Conservation (phyloP, 345 rosid species). For the Eucalyptus cloeziana region DNA sequence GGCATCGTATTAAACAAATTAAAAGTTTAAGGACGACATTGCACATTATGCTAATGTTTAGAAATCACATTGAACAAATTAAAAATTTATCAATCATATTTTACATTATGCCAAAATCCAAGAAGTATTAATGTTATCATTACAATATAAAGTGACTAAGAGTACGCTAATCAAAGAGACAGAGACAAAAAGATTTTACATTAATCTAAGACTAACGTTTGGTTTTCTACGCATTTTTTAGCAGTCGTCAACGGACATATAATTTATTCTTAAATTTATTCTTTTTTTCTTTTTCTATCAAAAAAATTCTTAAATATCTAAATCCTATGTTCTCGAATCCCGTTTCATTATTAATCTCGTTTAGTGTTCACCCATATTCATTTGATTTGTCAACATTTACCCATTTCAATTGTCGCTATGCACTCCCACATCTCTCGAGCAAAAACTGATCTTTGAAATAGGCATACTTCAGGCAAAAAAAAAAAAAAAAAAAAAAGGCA, state of each 20-base stretch:
- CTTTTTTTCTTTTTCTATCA: not conserved
- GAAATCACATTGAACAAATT: rapidly evolving
- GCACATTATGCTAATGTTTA: too few relatives aligned
- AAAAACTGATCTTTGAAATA: not conserved
- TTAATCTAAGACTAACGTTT: not conserved
- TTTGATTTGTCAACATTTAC: not conserved
- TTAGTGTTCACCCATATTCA: not conserved
- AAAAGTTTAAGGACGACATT: rapidly evolving
- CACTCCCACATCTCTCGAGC: not conserved
- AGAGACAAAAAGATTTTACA: not conserved
- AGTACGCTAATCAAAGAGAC: not conserved
- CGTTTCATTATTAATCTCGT: not conserved
- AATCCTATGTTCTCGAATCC: not conserved
- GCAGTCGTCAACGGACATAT: not conserved
- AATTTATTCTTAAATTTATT: not conserved
- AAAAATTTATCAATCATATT: rapidly evolving
- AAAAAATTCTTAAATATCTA: not conserved
- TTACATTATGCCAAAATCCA: too few relatives aligned
- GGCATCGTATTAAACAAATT: rapidly evolving
- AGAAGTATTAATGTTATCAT: too few relatives aligned
- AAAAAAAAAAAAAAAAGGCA: too few relatives aligned
- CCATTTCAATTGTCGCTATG: not conserved
- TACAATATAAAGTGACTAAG: not conserved
- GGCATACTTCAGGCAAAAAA: not conserved
- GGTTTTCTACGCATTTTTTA: not conserved